Base-by-base conservation (phyloP, 2,329 filamentous ascomycete genomes). In the Colletotrichum sp. region DNA sequence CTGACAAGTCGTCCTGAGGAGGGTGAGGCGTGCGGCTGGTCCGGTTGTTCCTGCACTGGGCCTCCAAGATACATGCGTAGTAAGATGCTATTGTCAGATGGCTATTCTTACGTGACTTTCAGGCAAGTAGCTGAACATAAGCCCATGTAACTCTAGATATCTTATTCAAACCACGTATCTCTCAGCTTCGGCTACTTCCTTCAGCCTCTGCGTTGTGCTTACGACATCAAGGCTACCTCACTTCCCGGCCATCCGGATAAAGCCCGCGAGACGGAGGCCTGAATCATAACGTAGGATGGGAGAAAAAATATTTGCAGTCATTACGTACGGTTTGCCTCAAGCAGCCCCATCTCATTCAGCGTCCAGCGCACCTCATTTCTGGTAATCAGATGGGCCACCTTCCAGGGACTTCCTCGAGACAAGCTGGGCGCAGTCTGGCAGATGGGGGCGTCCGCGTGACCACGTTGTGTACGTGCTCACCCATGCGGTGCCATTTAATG, bases 1-100 rank as follows among this genome's bases (percentile, higher is more conserved):
- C 64, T 76, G 69, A 71, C 69, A 71, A 21, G 59, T 44, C 44
- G 34, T 32, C 26, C 68, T 63, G 57, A 28, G 32, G 28, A 44
- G 8, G 62, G 21, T 24, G 34, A 26, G 62, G 32, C 36, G 62
- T 60, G 44, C 55, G 36, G 63, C n/a, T 64, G 30, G 70, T 32
- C 21, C 32, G 69, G 69, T 64, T 73, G 73, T 76, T 73, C 69
- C 69, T 73, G 73, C 73, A 68, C 69, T 76, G 73, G 73, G 57
- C 34, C 62, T 62, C 52, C 36, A 9, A 39, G 28, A 26, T 24
- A 68, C 69, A 60, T 28, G 32, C 28, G 18, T 60, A 44, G 63
- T 44, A 55, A 64, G 55, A 57, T 21, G 57, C 32, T 15, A 63
- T 32, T 62, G 39, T 76, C n/a, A 21, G 30, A 32, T 72, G 30